Conservation (phyloP, 2,329 filamentous ascomycete species). For the Ilyonectria robusta region DNA sequence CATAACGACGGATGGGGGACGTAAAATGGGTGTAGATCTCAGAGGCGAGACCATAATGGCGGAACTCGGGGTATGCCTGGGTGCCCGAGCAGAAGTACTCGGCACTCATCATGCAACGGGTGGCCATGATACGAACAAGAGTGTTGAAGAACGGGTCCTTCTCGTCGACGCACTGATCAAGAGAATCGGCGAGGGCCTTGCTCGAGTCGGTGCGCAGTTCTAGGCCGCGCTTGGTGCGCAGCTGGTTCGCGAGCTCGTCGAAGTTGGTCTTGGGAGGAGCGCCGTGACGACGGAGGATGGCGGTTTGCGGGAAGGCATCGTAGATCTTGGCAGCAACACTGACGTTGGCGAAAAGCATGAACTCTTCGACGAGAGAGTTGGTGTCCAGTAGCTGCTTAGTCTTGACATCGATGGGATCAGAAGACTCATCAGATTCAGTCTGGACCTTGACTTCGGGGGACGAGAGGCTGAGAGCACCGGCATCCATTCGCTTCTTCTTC, state of each 20-base stretch:
- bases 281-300: conserved; percentile 91
- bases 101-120: conserved; percentile 98
- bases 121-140: conserved; percentile 95
- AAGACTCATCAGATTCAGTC: conserved; percentile 95
- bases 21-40: conserved; percentile 99
- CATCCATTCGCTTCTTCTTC: conserved; percentile 95
- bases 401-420: conserved; percentile 95
- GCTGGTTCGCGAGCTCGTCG: conserved; percentile 91
- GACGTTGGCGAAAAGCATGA: conserved; percentile 99
- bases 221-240: conserved; percentile 87
- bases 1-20: conserved; percentile 95
- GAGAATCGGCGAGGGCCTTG: conserved; percentile 91
- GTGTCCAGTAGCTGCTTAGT: conserved; percentile 95
- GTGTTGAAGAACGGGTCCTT: conserved; percentile 98
- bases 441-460: conserved; percentile 98
- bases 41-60: conserved; percentile 95
- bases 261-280: conserved; percentile 97
- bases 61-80: conserved; percentile 93
- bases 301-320: conserved; percentile 93
- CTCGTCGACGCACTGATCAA: conserved; percentile 86
- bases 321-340: conserved; percentile 93
- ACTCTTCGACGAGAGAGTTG: conserved; percentile 98
- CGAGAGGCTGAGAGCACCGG: conserved; percentile 93
- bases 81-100: conserved; percentile 98
- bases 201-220: conserved; percentile 89